These are phyloP conservation scores for Yamadazyma songkhlaensis DNA, from an alignment of 1,139 yeast species.

Conservation along the genomic window DNA sequence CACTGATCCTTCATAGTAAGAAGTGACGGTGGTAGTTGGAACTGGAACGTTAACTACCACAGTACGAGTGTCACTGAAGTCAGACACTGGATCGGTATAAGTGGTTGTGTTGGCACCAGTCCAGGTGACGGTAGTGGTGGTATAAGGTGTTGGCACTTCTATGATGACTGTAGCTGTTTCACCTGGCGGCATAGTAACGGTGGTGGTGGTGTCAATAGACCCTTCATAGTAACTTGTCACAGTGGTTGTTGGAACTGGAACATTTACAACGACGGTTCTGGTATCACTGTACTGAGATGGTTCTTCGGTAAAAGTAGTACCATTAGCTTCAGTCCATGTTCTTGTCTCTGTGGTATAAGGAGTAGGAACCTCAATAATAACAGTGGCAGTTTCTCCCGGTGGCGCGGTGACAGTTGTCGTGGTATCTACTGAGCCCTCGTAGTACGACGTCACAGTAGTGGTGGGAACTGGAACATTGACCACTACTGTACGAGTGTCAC, in stretches of 20 bases:
- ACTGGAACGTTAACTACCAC: constrained; percentile 11
- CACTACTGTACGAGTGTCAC: constrained; percentile 12
- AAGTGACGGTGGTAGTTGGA: constrained; percentile 8
- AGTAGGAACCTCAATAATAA: too few species aligned
- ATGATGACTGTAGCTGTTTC: constrained; percentile 8
- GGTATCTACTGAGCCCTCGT: constrained; percentile 1
- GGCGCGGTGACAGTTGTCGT: constrained; percentile 6
- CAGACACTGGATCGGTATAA: constrained; percentile 2
- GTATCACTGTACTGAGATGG: constrained; percentile 7
- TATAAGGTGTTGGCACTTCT: constrained; percentile 14
- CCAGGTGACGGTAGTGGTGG: constrained; percentile 8
- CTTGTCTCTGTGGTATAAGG: too few species aligned
- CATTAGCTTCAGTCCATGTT: too few species aligned
- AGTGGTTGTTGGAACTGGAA: constrained; percentile 11
- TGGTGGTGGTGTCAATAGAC: constrained; percentile 1
- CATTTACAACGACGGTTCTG: constrained; percentile 12
- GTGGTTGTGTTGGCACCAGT: constrained; percentile 5
- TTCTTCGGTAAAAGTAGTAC: too few species aligned
- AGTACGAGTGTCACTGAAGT: constrained; percentile 11
- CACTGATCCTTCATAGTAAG: not conserved
- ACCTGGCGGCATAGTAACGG: constrained; percentile 6
- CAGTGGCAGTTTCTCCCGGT: not conserved
- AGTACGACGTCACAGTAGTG: constrained; percentile 11
- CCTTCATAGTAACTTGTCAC: constrained; percentile 3
- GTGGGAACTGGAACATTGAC: constrained; percentile 14